These are phyloP conservation scores for Globisporangium middletonii DNA, from an alignment of 352 stramenopile genomes.

Conservation along the genomic window DNA sequence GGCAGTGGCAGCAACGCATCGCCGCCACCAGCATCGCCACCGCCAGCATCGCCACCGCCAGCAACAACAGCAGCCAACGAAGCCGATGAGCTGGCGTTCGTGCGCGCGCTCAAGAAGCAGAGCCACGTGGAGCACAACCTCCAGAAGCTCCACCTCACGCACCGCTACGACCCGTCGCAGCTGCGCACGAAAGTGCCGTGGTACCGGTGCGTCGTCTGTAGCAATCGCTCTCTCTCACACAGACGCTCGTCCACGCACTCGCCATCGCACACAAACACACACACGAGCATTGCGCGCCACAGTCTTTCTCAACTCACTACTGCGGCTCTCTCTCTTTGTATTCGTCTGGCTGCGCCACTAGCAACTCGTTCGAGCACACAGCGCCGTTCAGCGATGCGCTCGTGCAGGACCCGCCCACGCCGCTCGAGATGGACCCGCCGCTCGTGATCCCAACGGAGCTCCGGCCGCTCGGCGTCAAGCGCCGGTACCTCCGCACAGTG, in stretches of 20 bases:
- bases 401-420: conserved; percentile 13
- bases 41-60: background rate
- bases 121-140: conserved; percentile 15
- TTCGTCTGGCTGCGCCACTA: conserved; percentile 6
- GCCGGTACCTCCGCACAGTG: conserved; percentile 54
- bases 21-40: background rate
- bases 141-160: conserved; percentile 10
- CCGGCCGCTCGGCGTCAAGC: conserved; percentile 34
- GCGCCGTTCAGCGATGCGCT: conserved; percentile 25
- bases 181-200: conserved; percentile 41
- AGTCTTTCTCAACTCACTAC: background rate
- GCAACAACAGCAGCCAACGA: background rate
- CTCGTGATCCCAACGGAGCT: conserved; percentile 52
- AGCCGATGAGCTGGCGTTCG: conserved; percentile 4
- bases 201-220: conserved; percentile 45
- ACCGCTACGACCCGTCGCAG: conserved; percentile 13
- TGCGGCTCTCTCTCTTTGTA: background rate
- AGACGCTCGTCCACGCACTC: background rate
- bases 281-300: background rate
- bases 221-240: background rate
- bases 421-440: conserved; percentile 36
- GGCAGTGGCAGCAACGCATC: background rate
- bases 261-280: background rate
- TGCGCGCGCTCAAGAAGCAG: conserved; percentile 11
- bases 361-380: conserved; percentile 56